A percentile compares a stretch with the other conserved stretches of the same genome.
These are phyloP conservation scores for Phialocephala subalpina DNA, from an alignment of 2,329 filamentous ascomycete genomes.

Conservation along the genomic window DNA sequence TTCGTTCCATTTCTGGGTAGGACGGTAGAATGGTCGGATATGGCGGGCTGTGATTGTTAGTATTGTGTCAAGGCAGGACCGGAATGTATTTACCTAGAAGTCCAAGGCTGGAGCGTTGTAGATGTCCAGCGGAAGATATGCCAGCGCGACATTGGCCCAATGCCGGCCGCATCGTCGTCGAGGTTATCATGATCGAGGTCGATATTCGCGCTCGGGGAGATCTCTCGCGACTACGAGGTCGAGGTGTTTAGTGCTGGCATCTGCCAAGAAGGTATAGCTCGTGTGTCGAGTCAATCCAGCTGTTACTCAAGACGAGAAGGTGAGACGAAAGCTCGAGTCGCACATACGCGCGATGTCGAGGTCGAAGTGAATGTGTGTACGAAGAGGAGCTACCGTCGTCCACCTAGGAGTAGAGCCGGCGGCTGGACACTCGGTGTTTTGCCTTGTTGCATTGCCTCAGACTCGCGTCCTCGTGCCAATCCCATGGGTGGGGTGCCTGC, in stretches of 20 bases:
- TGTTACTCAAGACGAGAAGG: conserved; percentile 2
- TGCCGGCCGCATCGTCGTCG: conserved; percentile 37
- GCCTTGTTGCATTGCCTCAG: background rate
- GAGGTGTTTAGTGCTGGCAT: conserved; percentile 16
- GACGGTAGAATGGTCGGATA: conserved; percentile 34
- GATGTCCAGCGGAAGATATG: conserved; percentile 23
- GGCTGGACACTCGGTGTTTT: conserved; percentile 11
- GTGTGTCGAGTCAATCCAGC: background rate
- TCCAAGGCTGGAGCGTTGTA: conserved; percentile 23
- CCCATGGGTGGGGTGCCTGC: conserved; percentile 9
- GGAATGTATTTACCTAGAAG: conserved; percentile 29
- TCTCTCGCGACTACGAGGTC: conserved; percentile 14
- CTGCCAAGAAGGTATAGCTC: conserved; percentile 10
- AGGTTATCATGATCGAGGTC: conserved; percentile 37
- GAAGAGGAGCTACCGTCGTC: background rate
- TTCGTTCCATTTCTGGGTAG: conserved; percentile 32
- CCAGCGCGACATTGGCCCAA: conserved; percentile 38
- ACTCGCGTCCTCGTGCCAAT: background rate
- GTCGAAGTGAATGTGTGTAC: background rate
- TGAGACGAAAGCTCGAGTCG: background rate
- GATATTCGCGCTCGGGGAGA: conserved; percentile 3
- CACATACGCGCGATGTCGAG: conserved; percentile 2
- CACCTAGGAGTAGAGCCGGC: background rate
- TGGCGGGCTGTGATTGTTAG: conserved; percentile 30
- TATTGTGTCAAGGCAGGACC: background rate